These are phyloP conservation scores for Pezicula neosporulosa DNA, from an alignment of 2,329 filamentous ascomycete species.

Conservation along the genomic window DNA sequence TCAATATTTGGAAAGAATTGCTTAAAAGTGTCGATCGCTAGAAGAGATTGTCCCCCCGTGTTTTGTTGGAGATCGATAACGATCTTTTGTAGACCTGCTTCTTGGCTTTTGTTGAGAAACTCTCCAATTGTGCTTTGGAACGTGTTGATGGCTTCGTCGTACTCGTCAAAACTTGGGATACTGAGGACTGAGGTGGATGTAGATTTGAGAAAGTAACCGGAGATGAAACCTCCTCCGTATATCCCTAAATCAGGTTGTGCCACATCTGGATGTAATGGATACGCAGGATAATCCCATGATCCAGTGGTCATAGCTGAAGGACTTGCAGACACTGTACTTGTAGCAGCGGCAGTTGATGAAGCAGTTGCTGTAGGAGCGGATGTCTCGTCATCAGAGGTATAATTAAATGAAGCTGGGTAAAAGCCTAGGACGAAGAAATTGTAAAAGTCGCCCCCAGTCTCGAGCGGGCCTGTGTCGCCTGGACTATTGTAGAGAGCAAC, in stretches of 20 bases:
- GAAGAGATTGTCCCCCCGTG: constrained; percentile 57
- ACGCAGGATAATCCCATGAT: constrained; percentile 11
- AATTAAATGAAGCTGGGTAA: constrained; percentile 14
- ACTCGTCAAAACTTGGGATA: constrained; percentile 34
- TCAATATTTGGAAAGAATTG: constrained; percentile 30
- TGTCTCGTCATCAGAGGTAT: constrained; percentile 1
- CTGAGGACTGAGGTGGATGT: constrained; percentile 32
- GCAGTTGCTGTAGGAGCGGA: neutral
- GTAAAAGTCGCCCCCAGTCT: constrained; percentile 24
- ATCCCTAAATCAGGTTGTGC: constrained; percentile 16
- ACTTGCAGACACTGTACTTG: constrained; percentile 1
- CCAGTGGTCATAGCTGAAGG: neutral
- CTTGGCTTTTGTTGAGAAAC: constrained; percentile 41
- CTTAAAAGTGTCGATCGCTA: constrained; percentile 49
- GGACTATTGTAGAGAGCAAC: constrained; percentile 25
- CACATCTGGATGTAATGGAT: constrained; percentile 13
- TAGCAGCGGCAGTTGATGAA: neutral
- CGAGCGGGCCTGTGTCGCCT: constrained; percentile 22
- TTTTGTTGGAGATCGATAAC: constrained; percentile 62
- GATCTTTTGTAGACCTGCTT: constrained; percentile 49
- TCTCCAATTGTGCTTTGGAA: constrained; percentile 28
- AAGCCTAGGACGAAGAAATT: constrained; percentile 24
- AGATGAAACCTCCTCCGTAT: constrained; percentile 15
- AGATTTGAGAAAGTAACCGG: constrained; percentile 21
- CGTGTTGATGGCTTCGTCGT: constrained; percentile 21